Percentiles rank a stretch among this genome's conserved stretches.
Conservation (phyloP, 1,284 basidiomycete genomes). For the Leccinum huronense region DNA sequence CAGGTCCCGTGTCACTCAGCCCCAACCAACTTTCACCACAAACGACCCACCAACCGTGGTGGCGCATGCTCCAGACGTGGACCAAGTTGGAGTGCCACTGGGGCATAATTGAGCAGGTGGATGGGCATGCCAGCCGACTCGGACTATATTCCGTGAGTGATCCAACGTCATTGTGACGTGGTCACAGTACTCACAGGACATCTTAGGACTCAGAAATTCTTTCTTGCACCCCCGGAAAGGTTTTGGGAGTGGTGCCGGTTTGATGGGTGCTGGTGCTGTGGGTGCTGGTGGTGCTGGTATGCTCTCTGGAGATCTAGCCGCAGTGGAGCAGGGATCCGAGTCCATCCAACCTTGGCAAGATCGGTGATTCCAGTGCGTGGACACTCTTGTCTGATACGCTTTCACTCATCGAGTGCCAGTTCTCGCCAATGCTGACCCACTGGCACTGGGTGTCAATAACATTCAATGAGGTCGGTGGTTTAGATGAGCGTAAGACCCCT, state of each 20-base stretch:
- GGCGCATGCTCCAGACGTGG: conserved; percentile 42
- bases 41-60: conserved; percentile 26
- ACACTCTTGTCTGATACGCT: background rate
- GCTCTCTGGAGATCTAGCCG: conserved; percentile 55
- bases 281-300: conserved; percentile 49
- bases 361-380: conserved; percentile 66
- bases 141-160: conserved; percentile 55
- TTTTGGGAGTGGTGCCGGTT: conserved; percentile 49
- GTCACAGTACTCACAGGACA: conserved; percentile 7
- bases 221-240: conserved; percentile 64
- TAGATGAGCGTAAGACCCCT: conserved; percentile 78
- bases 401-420: conserved; percentile 41
- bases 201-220: conserved; percentile 69
- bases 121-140: conserved; percentile 64
- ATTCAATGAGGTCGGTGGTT: conserved; percentile 96
- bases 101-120: conserved; percentile 70
- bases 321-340: conserved; percentile 54
- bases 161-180: conserved; percentile 2
- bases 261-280: conserved; percentile 53
- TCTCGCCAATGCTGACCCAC: conserved; percentile 90
- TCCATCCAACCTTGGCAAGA: conserved; percentile 79
- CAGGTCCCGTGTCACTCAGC: conserved; percentile 26
- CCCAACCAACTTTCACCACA: conserved; percentile 25
- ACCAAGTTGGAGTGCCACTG: conserved; percentile 73
- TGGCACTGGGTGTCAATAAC: conserved; percentile 89